Base-by-base conservation (phyloP, 2,329 filamentous ascomycete genomes). In the Basipetospora chlamydospora region DNA sequence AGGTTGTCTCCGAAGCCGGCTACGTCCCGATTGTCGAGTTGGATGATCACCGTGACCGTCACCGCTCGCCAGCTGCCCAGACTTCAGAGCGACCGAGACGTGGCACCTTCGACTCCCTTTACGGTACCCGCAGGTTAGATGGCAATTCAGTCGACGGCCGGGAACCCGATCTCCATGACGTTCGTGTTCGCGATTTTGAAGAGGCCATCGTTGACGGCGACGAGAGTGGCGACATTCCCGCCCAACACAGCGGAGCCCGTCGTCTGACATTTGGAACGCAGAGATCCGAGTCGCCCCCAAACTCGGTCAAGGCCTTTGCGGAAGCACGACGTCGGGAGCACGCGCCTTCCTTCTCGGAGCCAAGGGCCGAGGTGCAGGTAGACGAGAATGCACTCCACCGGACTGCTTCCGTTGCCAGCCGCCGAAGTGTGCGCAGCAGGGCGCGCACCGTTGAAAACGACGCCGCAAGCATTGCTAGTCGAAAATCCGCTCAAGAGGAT, bases 231-330 rank as follows among this genome's bases (percentile, higher is more conserved):
- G 60, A 60, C 16, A 44, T 54, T 6, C 65, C 67, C n/a, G 59
- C 60, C 6, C 52, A 52, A 13, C 45, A 51, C 22, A 55, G 59
- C 6, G 66, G 60, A 26, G 61, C 59, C 40, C 70, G 73, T 12
- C 67, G 71, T 39, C 64, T 68, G 39, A 70, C 70, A 35, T 61
- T 79, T 37, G 67, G 67, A 22, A 72, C 71, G 2, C 56, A 64
- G 31, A 71, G 84, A 38, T 85, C 83, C 1, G 63, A 73, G 2
- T 96, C 90, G 5, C 88, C 88, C 9, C 90, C 90, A 6, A 98
- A 95, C 56, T 98, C 90, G 0, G 86, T 98, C 35, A 93, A 96
- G 56, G 90, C 90, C 4, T 98, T 98, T 57, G 90, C 90, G 13
- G 83, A 90, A 49, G 83, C 84, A 38, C 80, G 85, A 35, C 82